Percentiles rank a stretch among this genome's conserved stretches.
phyloP scores from a whole-genome alignment of 257 asterid genomes.

The Ehretia macrophylla region DNA sequence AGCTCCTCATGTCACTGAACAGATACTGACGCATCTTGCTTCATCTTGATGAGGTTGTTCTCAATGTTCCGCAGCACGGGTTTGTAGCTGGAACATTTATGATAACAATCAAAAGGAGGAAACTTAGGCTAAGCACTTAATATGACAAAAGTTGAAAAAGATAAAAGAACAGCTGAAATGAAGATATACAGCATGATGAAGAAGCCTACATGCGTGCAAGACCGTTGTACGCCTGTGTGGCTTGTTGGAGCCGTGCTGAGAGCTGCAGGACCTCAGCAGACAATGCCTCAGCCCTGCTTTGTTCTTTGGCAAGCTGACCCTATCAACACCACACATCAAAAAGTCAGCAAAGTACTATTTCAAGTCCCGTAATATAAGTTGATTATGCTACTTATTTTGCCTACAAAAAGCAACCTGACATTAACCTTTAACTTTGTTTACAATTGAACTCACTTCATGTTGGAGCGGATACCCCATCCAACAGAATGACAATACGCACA shows the following conservation, averaged over 20 bases:
- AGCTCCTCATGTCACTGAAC: constrained; percentile 26
- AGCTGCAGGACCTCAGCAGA: constrained; percentile 80
- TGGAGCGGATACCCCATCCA: too few species aligned
- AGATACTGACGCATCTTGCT: constrained; percentile 56
- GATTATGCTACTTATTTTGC: constrained; percentile 7
- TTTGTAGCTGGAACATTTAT: constrained; percentile 50
- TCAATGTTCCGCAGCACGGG: constrained; percentile 78
- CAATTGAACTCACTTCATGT: too few species aligned
- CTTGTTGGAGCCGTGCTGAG: constrained; percentile 79
- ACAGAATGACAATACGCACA: not conserved
- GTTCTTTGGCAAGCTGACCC: constrained; percentile 74
- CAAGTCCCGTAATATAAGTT: not conserved
- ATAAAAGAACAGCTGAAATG: not conserved
- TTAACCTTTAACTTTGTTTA: not conserved
- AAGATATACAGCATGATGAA: constrained; percentile 3
- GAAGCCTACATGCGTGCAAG: constrained; percentile 74
- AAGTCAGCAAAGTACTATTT: not conserved
- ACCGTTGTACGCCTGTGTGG: constrained; percentile 61
- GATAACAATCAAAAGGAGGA: constrained; percentile 3
- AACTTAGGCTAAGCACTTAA: not conserved
- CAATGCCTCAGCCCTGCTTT: constrained; percentile 75
- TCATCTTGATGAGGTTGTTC: constrained; percentile 69
- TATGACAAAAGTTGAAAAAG: not conserved
- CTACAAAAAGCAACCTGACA: not conserved
- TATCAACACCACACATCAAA: constrained; percentile 19